These are phyloP conservation scores for Candida fluviatilis DNA, from an alignment of 805 yeast species.

Conservation along the genomic window DNA sequence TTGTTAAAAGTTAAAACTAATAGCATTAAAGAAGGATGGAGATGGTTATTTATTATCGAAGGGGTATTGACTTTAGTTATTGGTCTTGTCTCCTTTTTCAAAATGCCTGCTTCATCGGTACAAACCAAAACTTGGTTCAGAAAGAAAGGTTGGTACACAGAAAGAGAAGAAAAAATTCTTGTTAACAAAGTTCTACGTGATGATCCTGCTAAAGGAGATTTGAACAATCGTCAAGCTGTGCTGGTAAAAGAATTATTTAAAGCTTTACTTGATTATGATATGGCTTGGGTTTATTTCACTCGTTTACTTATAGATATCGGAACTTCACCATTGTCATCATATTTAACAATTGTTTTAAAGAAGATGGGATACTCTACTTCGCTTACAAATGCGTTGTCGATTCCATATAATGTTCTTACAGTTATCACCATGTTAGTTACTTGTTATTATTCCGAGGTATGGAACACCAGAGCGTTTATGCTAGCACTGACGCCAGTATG, in stretches of 20 bases:
- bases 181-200: constrained; percentile 58
- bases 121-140: constrained; percentile 47
- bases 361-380: constrained; percentile 21
- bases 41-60: constrained; percentile 59
- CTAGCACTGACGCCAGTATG: constrained; percentile 16
- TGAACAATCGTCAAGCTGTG: constrained; percentile 58
- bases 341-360: constrained; percentile 10
- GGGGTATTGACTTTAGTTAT: constrained; percentile 51
- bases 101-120: constrained; percentile 52
- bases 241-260: constrained; percentile 33
- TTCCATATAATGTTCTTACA: constrained; percentile 23
- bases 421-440: constrained; percentile 29
- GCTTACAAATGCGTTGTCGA: constrained; percentile 18
- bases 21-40: constrained; percentile 51
- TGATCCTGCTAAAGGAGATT: constrained; percentile 59
- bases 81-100: constrained; percentile 40
- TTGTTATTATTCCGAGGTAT: constrained; percentile 34
- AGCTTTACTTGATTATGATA: constrained; percentile 45
- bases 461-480: constrained; percentile 19
- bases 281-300: constrained; percentile 51
- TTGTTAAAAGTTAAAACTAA: constrained; percentile 47
- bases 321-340: constrained; percentile 3
- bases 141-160: constrained; percentile 45
- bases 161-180: constrained; percentile 52
- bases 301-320: constrained; percentile 24